A percentile compares a stretch with the other conserved stretches of the same genome.
Evolutionary conservation across 306 rosid genomes (phyloP).

Genomic region (Inga laurina): DNA sequence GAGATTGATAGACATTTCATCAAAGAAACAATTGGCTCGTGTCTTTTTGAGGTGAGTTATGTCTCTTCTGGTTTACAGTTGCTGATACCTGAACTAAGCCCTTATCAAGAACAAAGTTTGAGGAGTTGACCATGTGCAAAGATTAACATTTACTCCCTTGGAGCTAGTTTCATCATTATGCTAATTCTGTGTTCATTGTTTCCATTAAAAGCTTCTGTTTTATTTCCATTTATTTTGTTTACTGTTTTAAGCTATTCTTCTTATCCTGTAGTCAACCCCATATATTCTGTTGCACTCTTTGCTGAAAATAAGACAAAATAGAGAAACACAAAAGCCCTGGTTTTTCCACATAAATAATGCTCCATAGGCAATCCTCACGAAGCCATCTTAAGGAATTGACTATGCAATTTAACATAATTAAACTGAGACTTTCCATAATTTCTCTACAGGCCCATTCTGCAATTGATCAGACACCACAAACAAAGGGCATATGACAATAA

Average conservation of each 20-base stretch:
- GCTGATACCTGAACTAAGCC: background rate
- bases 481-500: background rate
- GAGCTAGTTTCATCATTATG: background rate
- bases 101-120: background rate
- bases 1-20: background rate
- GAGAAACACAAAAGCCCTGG: background rate
- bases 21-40: background rate
- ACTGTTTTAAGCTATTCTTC: background rate
- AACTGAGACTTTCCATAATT: background rate
- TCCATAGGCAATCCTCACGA: background rate
- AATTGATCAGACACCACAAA: background rate
- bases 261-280: background rate
- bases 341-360: background rate
- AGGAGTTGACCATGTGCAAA: background rate
- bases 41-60: background rate
- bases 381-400: background rate
- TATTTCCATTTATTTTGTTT: background rate
- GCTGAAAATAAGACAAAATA: background rate
- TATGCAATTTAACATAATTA: background rate
- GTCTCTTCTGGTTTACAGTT: background rate
- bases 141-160: background rate
- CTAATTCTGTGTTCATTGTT: background rate
- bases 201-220: background rate
- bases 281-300: background rate
- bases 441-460: background rate